Percentiles rank a stretch among this genome's conserved stretches.
Conservation (phyloP, 306 rosid species). For the Cercis canadensis region DNA sequence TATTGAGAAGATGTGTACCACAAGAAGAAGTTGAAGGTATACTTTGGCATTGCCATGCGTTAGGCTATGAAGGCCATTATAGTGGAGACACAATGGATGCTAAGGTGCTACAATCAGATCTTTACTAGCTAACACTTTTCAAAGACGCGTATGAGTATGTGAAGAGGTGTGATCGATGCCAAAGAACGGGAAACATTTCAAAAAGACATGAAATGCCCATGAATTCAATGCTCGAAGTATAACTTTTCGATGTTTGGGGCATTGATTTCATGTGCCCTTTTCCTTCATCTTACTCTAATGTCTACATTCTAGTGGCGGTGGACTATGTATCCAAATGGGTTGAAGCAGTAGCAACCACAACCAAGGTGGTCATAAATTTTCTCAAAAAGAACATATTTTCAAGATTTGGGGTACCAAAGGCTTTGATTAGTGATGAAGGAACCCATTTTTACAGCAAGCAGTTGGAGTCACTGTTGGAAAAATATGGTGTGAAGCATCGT, state of each 20-base stretch:
- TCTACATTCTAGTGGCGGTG: too few relatives aligned
- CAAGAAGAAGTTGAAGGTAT: too few relatives aligned
- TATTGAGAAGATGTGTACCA: too few relatives aligned
- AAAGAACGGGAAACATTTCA: not conserved
- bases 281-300: too few relatives aligned
- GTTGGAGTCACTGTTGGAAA: too few relatives aligned
- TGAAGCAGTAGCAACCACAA: not conserved
- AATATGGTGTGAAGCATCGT: too few relatives aligned
- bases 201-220: not conserved
- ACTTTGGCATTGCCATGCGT: too few relatives aligned
- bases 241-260: not conserved
- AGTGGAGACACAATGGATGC: not conserved
- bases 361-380: too few relatives aligned
- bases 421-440: not conserved
- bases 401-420: not conserved
- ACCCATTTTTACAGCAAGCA: too few relatives aligned
- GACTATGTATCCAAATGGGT: too few relatives aligned
- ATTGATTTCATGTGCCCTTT: too few relatives aligned
- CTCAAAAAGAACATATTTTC: not conserved
- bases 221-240: not conserved
- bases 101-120: not conserved
- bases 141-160: not conserved
- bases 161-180: too few relatives aligned
- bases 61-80: not conserved
- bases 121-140: not conserved